Evolutionary conservation across 805 yeast species (phyloP).

Genomic region (Ogataea allantospora): DNA sequence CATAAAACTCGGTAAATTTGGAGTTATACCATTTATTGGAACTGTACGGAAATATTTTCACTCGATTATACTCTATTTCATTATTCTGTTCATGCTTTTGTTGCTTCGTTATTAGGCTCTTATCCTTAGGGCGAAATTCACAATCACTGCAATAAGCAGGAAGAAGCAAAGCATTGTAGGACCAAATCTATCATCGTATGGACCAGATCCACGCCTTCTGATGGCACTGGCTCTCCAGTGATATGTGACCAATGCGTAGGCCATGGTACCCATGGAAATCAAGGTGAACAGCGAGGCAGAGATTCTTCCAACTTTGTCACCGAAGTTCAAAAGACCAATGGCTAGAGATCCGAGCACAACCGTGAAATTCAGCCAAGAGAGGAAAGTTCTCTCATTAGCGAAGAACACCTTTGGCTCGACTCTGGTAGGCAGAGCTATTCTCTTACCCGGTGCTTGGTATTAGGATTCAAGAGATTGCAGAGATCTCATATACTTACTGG

Average conservation of each 20-base stretch:
- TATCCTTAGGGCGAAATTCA: constrained; percentile 85
- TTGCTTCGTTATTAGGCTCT: constrained; percentile 38
- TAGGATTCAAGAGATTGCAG: constrained; percentile 1
- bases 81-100: constrained; percentile 1
- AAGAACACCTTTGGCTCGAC: constrained; percentile 99
- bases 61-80: constrained; percentile 4
- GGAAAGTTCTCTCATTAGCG: constrained; percentile 97
- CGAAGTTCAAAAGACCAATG: constrained; percentile 92
- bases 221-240: constrained; percentile 99
- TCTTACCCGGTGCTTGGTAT: constrained; percentile 52
- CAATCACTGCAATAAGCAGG: constrained; percentile 86
- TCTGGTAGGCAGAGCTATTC: constrained; percentile 96
- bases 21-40: no score
- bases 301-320: constrained; percentile 89
- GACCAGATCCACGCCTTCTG: constrained; percentile 96
- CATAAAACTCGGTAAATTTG: no score
- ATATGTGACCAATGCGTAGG: constrained; percentile 89
- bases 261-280: constrained; percentile 97
- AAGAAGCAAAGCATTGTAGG: constrained; percentile 97
- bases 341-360: constrained; percentile 96
- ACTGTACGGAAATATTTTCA: no score
- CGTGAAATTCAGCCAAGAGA: constrained; percentile 99
- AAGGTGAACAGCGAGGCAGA: constrained; percentile 93
- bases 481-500: constrained; percentile 45
- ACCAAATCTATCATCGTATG: constrained; percentile 98